These are phyloP conservation scores for Calonectria fujianensis DNA, from an alignment of 2,329 filamentous ascomycete genomes.

Conservation along the genomic window DNA sequence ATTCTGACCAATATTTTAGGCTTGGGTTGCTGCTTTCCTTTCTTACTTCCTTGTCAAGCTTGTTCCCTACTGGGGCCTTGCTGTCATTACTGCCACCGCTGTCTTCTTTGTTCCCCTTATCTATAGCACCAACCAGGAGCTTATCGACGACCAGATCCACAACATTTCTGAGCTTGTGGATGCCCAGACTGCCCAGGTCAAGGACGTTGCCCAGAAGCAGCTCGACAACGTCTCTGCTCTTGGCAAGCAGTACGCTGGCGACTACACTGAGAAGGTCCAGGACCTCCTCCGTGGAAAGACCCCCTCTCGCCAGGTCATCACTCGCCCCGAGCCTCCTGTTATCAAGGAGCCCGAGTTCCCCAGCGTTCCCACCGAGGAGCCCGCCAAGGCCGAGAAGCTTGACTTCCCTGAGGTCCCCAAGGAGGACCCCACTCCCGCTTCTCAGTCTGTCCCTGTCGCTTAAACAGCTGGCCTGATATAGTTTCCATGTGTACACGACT, in stretches of 20 bases:
- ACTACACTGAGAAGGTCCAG: conserved; percentile 82
- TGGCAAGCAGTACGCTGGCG: conserved; percentile 80
- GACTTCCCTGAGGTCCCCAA: conserved; percentile 52
- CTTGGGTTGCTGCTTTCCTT: conserved; percentile 76
- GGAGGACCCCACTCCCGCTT: conserved; percentile 43
- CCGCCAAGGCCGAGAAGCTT: conserved; percentile 50
- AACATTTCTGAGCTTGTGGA: conserved; percentile 75
- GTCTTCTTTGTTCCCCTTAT: conserved; percentile 78
- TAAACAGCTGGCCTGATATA: conserved; percentile 53
- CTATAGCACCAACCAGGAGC: conserved; percentile 81
- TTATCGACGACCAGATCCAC: conserved; percentile 79
- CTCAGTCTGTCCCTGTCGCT: conserved; percentile 56
- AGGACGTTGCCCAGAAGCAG: conserved; percentile 77
- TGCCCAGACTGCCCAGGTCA: conserved; percentile 78
- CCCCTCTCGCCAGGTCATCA: conserved; percentile 63
- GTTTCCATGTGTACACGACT: conserved; percentile 55
- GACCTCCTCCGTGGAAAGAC: conserved; percentile 74
- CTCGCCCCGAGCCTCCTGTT: conserved; percentile 58
- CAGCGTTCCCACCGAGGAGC: conserved; percentile 61
- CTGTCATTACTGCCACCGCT: conserved; percentile 75
- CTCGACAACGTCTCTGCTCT: conserved; percentile 77
- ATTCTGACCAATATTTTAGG: conserved; percentile 63
- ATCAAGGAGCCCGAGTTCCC: conserved; percentile 61
- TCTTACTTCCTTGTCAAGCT: conserved; percentile 82
- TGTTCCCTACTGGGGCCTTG: conserved; percentile 81